phyloP scores from a whole-genome alignment of 2,329 filamentous ascomycete species.

The Clonostachys sp. region DNA sequence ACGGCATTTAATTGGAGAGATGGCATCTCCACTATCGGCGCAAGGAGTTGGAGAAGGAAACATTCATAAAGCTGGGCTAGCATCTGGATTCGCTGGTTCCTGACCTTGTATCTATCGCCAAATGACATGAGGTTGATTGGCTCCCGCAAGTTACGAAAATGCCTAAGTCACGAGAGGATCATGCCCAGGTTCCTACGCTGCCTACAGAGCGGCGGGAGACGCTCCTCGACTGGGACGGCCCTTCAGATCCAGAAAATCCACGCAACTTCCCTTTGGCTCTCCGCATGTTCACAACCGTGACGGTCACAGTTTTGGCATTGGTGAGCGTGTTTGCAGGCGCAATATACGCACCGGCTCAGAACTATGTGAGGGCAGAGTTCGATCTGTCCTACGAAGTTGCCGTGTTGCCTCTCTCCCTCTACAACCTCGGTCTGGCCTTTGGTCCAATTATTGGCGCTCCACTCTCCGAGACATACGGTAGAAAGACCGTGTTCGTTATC shows the following conservation, averaged over 20 bases:
- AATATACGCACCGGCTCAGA: constrained; percentile 22
- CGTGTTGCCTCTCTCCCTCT: constrained; percentile 16
- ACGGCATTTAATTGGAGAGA: too few relatives aligned
- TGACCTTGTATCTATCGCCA: too few relatives aligned
- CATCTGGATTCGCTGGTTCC: too few relatives aligned
- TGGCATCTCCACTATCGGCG: too few relatives aligned
- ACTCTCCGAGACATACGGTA: constrained; percentile 67
- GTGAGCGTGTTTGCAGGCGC: constrained; percentile 22
- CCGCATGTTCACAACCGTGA: constrained; percentile 77
- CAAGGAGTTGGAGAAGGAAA: too few relatives aligned
- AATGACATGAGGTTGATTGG: too few relatives aligned
- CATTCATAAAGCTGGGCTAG: too few relatives aligned
- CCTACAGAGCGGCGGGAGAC: too few relatives aligned
- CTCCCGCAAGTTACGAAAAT: too few relatives aligned
- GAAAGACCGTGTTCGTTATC: constrained; percentile 30
- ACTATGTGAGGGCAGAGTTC: constrained; percentile 10
- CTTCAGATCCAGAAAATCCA: constrained; percentile 69
- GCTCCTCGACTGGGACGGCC: constrained; percentile 18
- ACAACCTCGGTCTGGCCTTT: constrained; percentile 18
- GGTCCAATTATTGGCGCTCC: constrained; percentile 71
- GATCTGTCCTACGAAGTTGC: constrained; percentile 9
- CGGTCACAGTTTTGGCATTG: constrained; percentile 66
- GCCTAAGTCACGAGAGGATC: too few relatives aligned
- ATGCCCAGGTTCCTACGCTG: too few relatives aligned
- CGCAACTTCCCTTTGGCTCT: constrained; percentile 73